Percentiles rank a stretch among this genome's conserved stretches.
Conservation (phyloP, 2,329 filamentous ascomycete genomes). For the Ophiosphaerella korrae region DNA sequence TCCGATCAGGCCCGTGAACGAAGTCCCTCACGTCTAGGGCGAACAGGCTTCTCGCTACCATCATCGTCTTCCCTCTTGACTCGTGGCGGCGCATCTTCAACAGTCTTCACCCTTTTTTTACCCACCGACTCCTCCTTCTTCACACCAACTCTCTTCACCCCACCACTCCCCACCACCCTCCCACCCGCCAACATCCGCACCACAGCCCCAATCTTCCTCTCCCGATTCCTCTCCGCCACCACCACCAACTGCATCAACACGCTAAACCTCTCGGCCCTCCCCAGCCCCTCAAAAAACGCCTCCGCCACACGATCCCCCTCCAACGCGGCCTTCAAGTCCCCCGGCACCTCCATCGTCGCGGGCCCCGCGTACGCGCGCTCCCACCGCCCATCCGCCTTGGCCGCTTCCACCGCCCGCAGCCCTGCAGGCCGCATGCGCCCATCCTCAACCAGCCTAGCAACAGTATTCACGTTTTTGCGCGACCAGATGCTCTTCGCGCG, state of each 20-base stretch:
- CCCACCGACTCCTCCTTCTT: background rate
- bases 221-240: conserved; percentile 35
- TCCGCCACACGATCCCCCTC: conserved; percentile 43
- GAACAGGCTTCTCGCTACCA: no score
- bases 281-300: conserved; percentile 52
- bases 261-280: conserved; percentile 53
- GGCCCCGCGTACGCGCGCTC: conserved; percentile 61
- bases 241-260: conserved; percentile 56
- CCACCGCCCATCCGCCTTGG: conserved; percentile 64
- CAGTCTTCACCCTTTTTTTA: no score
- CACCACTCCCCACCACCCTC: background rate
- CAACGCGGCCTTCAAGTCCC: conserved; percentile 56
- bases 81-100: no score
- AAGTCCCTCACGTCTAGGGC: no score
- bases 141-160: background rate
- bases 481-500: conserved; percentile 63
- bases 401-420: conserved; percentile 58
- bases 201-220: conserved; percentile 50
- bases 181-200: conserved; percentile 33
- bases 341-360: conserved; percentile 54
- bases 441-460: conserved; percentile 51
- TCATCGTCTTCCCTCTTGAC: no score
- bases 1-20: no score
- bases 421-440: conserved; percentile 59
- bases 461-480: conserved; percentile 61